Conservation (phyloP, 2,329 filamentous ascomycete species). For the Trichoderma semiorbis region DNA sequence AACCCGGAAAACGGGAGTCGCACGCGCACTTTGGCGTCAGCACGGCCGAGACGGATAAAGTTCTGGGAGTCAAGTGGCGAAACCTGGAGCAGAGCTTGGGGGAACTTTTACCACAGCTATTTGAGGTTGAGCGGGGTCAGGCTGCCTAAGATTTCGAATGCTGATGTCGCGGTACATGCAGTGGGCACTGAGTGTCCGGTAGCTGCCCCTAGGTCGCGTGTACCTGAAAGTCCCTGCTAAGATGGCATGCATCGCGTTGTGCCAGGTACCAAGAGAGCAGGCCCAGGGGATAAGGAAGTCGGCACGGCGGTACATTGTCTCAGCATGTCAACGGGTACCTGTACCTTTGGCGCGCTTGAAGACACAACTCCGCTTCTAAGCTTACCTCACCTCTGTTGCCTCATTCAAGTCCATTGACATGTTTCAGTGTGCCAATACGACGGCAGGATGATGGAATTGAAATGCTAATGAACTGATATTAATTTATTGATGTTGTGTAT, state of each 20-base stretch:
- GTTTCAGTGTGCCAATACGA: background rate
- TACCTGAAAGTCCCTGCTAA: background rate
- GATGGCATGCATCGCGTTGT: background rate
- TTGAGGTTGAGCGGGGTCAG: slow-evolving; percentile 23
- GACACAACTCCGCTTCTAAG: background rate
- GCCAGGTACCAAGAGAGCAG: background rate
- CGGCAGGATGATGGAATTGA: background rate
- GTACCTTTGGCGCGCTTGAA: background rate
- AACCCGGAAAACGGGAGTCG: slow-evolving; percentile 31
- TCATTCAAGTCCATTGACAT: background rate
- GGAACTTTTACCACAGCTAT: slow-evolving; percentile 43
- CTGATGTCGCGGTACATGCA: background rate
- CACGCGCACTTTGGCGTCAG: slow-evolving; percentile 44
- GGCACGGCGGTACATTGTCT: background rate
- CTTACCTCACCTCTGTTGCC: background rate
- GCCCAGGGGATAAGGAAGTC: background rate
- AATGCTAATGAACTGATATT: background rate
- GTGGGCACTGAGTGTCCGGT: background rate
- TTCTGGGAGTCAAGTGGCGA: slow-evolving; percentile 51
- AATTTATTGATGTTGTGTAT: background rate
- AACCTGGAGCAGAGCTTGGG: slow-evolving; percentile 47
- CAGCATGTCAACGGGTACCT: background rate
- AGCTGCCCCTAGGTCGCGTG: background rate
- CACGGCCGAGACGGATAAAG: slow-evolving; percentile 46
- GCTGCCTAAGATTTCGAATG: background rate